Conservation (phyloP, 192 early-diverging fungal species). For the Funneliformis geosporum region DNA sequence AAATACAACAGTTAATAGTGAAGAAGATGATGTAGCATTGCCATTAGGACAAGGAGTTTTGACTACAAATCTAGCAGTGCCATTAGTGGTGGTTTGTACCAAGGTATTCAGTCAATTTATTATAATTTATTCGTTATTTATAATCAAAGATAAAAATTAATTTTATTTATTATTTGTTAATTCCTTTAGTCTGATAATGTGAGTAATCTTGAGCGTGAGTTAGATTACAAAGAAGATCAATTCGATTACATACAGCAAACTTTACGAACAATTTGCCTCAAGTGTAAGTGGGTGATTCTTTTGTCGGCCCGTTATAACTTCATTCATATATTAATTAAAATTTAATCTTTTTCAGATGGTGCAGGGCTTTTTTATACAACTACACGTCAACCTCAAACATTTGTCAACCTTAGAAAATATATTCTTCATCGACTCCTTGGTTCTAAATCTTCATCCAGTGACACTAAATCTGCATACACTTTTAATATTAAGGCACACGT, state of each 20-base stretch:
- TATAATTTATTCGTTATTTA: neutral
- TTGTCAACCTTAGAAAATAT: conserved; percentile 76
- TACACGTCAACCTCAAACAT: conserved; percentile 74
- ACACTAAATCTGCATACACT: conserved; percentile 44
- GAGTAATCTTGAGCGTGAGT: conserved; percentile 72
- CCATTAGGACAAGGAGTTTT: conserved; percentile 82
- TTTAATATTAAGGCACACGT: conserved; percentile 76
- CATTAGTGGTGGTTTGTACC: conserved; percentile 84
- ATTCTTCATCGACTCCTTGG: conserved; percentile 72
- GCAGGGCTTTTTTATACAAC: conserved; percentile 91
- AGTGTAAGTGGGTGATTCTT: conserved; percentile 63
- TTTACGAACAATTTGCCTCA: conserved; percentile 85
- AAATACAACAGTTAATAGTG: conserved; percentile 37
- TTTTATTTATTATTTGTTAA: neutral
- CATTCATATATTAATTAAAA: neutral
- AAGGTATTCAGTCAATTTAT: conserved; percentile 57
- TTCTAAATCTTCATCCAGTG: conserved; percentile 28
- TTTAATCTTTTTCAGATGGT: conserved; percentile 59
- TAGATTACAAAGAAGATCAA: conserved; percentile 85
- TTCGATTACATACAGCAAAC: conserved; percentile 97
- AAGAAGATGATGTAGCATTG: conserved; percentile 56
- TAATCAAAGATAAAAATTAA: no score
- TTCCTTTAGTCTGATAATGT: conserved; percentile 66
- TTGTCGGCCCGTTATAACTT: neutral
- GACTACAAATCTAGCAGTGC: conserved; percentile 83